phyloP scores from a whole-genome alignment of 768 basidiomycete genomes.

The Macrolepiota albuminosa region DNA sequence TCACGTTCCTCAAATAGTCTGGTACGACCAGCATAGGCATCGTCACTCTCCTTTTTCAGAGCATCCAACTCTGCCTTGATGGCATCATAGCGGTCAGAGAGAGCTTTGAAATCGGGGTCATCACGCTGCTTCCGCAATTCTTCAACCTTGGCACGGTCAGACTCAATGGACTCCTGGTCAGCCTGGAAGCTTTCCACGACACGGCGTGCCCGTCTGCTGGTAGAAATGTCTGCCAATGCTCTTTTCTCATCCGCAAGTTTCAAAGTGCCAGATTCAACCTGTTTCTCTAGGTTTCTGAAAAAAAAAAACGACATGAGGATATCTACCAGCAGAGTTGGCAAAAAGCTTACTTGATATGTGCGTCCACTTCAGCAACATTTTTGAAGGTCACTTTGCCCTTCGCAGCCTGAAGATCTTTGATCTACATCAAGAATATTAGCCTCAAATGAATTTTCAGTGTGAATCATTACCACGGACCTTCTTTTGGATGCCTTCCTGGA shows the following conservation, averaged over 20 bases:
- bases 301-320: constrained; percentile 10
- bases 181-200: constrained; percentile 78
- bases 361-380: constrained; percentile 81
- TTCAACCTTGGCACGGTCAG: constrained; percentile 68
- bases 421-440: constrained; percentile 34
- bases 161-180: constrained; percentile 77
- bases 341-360: constrained; percentile 69
- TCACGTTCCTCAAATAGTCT: constrained; percentile 89
- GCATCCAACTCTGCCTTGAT: constrained; percentile 84
- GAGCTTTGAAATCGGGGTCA: constrained; percentile 83
- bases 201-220: constrained; percentile 64
- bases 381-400: constrained; percentile 78
- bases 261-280: constrained; percentile 88
- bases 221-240: constrained; percentile 84
- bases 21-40: constrained; percentile 71
- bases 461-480: constrained; percentile 47
- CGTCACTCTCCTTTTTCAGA: constrained; percentile 83
- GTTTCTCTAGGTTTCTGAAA: constrained; percentile 72
- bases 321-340: constrained; percentile 1
- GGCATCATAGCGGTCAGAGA: constrained; percentile 74
- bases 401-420: constrained; percentile 81
- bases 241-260: constrained; percentile 96
- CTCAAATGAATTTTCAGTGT: neutral
- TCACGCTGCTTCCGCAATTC: constrained; percentile 81
- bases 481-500: constrained; percentile 76